Evolutionary conservation across 1,284 basidiomycete species (phyloP), one percentile per base, ranked within the genome.

Genomic region (Schizophyllum amplum): DNA sequence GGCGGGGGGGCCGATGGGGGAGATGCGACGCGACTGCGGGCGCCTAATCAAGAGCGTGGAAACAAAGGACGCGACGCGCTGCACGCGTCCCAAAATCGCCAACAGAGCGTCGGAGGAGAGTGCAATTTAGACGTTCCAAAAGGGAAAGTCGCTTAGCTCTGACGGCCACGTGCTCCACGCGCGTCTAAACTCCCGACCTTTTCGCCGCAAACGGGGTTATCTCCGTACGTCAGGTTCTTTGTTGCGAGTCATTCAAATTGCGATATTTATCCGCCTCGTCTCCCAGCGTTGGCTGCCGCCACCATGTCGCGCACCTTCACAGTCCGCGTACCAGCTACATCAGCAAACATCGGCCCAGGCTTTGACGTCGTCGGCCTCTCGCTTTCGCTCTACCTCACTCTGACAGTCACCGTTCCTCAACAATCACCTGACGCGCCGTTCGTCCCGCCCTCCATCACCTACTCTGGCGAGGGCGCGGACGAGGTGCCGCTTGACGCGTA

Each of bases 361-460:
- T 99, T 99, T 72, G 97, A 99, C 71, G 97, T 99, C 59, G 93
- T 98, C 62, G 97, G 97, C 21, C 87, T 99, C 60, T 97, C 96
- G 0, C 86, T 99, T 24, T 94, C 93, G 1, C 84, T 98, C 27
- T 82, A 90, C 66, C 82, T 98, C 62, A 87, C 84, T 13, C 81
- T 99, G 62, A 76, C 80, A 33, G 88, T 97, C 61, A 80, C 80
- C 52, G 65, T 79, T 58, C 63, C 70, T n/a, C 58, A 65, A 23
- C 64, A 63, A 49, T 61, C 68, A 42, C 52, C 66, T 59, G 65
- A 58, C 52, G 59, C 63, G 23, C 65, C 70, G 57, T 75, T 75
- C 57, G 58, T 70, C 15, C 75, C 82, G 7, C 92, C 94, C 2
- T 72, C 70, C 33, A 81, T 98, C 64, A 77, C 80, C 20, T 95